Evolutionary conservation across 2,329 filamentous ascomycete genomes (phyloP), one percentile per base, ranked within the genome.

Genomic region (Monilinia laxa): DNA sequence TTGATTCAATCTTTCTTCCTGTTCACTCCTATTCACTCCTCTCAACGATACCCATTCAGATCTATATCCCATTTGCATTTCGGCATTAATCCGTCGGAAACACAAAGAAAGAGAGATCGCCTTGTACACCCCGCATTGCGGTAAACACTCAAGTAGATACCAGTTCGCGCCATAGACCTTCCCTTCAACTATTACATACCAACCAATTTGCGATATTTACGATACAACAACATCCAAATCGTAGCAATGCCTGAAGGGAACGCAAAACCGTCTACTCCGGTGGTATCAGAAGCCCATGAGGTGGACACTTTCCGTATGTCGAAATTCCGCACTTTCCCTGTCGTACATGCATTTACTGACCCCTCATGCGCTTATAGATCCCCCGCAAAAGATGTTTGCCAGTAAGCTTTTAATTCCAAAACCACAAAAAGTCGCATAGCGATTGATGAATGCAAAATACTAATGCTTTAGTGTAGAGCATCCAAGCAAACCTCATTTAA

Each of bases 201-300:
- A 31, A 52, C 51, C 38, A 49, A 52, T 40, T 35, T 20, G 11
- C 12, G 23, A 42, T 40, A 40, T 6, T 20, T 45, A 5, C 42
- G 16, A 18, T 58, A 64, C 28, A 52, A 49, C 65, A 54, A 47
- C 31, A 18, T 45, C 23, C 16, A 25, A 55, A 47, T 52, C 60
- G 62, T 57, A 68, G 55, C 67, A 68, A 85, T 85, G 83, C 80
- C 80, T 75, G 79, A 79, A 74, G 76, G 75, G 70, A 78, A 63
- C 12, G 70, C 74, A 20, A 71, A 72, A 52, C 73, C 78, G 67
- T 71, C 78, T 77, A 76, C 73, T 72, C 85, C 84, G 58, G 88
- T 90, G 74, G 90, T 93, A 74, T 83, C 84, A 69, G 90, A 93
- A 82, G 89, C 90, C 75, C 90, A 92, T 79, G 80, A 88, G 76